A percentile compares a stretch with the other conserved stretches of the same genome.
Evolutionary conservation across 495 filamentous ascomycete genomes (phyloP).

Genomic region (Thozetella sp.): DNA sequence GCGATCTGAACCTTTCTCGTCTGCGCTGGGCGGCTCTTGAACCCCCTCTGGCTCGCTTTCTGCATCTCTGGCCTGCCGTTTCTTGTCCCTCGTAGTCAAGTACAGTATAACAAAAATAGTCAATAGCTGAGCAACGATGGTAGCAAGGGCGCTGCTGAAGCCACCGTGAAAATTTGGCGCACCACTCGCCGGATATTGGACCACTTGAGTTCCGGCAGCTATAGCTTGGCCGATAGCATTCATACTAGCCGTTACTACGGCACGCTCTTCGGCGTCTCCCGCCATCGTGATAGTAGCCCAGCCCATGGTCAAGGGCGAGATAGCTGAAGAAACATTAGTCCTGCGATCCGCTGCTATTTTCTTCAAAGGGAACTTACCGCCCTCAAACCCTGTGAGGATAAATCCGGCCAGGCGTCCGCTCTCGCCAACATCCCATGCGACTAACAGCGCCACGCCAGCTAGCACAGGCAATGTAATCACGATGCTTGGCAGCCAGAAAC

Average conservation of each 20-base stretch:
- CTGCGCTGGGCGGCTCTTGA: no score
- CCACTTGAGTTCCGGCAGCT: conserved; percentile 28
- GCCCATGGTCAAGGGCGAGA: conserved; percentile 32
- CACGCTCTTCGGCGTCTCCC: conserved; percentile 34
- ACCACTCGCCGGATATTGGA: conserved; percentile 28
- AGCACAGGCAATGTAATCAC: conserved; percentile 27
- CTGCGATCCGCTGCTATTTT: neutral
- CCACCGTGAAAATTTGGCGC: conserved; percentile 27
- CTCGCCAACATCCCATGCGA: conserved; percentile 29
- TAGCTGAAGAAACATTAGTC: conserved; percentile 16
- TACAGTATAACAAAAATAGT: conserved; percentile 12
- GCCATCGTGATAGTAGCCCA: conserved; percentile 34
- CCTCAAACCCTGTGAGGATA: conserved; percentile 31
- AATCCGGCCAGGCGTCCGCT: conserved; percentile 30
- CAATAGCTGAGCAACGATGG: conserved; percentile 17
- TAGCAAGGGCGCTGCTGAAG: conserved; percentile 21
- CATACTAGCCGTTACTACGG: conserved; percentile 35
- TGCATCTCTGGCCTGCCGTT: no score
- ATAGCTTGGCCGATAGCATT: conserved; percentile 40
- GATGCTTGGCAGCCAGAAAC: conserved; percentile 29
- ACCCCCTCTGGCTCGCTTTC: no score
- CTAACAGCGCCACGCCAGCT: conserved; percentile 24
- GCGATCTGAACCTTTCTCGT: no score
- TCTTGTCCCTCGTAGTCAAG: conserved; percentile 4
- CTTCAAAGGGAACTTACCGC: conserved; percentile 19